Base-by-base conservation (phyloP, 345 rosid species). In the Heritiera fomes region DNA sequence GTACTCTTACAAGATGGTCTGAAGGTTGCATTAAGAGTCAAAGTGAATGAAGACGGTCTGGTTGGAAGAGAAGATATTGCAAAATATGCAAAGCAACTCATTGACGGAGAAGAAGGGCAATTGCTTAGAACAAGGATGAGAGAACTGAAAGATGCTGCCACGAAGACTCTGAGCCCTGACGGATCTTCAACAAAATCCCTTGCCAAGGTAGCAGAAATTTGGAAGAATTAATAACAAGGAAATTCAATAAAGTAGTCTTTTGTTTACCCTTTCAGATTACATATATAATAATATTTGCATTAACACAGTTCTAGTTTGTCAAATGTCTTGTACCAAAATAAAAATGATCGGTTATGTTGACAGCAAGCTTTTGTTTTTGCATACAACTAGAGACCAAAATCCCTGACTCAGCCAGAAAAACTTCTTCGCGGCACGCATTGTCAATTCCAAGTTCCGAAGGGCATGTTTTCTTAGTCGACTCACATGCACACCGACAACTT, bases 81-180 rank as follows among this genome's bases (percentile, higher is more conserved):
- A 5, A 68, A 53, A 23, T 80, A 71, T 68, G 81, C 49, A 0
- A 82, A 58, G 32, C 46, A 32, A 5, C 43, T 84, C 34, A 70
- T 86, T 28, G 71, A 84, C 52, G 89, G 85, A 8, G 85, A 78
- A 7, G 82, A 84, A 67, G 89, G 89, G 61, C 69, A 84, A 50
- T 7, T 68, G 71, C 53, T 82, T 5, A 71, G 84, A 72, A 79
- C 20, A 80, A 55, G 52, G 3, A 76, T 78, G 82, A 73, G 28
- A 43, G 38, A 67, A 32, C 38, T 86, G 3, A 78, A 80, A 32
- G 82, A 71, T 60, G 81, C 75, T 14, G 87, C 85, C 6, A 47
- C 30, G 14, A 23, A 6, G 41, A 81, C 12, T 55, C 50, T 82
- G 50, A 64, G 81, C 40, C 38, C 52, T 20, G 78, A 80, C 73